Evolutionary conservation across 305 asterid species (phyloP), one percentile per base, ranked within the genome.

Genomic region (Fraxinus sp.): DNA sequence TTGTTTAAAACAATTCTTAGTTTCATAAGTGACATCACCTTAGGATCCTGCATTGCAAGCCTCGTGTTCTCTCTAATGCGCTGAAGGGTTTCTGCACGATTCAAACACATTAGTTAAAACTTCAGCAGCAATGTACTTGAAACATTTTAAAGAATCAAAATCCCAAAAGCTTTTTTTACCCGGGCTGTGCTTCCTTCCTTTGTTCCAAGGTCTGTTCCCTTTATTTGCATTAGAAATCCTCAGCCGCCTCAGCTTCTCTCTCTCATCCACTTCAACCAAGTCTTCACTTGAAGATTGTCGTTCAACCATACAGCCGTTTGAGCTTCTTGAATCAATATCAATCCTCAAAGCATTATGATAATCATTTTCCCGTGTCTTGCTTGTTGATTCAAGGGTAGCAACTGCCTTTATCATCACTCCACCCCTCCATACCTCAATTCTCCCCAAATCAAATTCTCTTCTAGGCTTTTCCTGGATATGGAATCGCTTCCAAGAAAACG

Each of bases 41-140:
- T 93, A 90, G 99, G 99, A 85, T 94, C 92, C 92, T 91, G 96
- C 99, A 96, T 96, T 49, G 99, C 99, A 86, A 94, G 91, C 86
- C 89, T 90, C 39, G 99, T 94, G 88, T 92, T 90, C 87, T 94
- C 98, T 88, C 85, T 90, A 79, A 96, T 96, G 91, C 85, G 85
- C 90, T 84, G 91, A 64, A 92, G 71, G 49, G 99, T 96, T 87
- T 94, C 99, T 96, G 97, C 91, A 90, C 44, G 80, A 77, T 82
- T 70, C 74, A 79, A 77, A 74, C 79, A 85, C 20, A 18, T 33
- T 24, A 76, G 74, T 44, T n/a, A 37, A 74, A 41, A 3, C 24
- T 22, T 74, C 32, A 82, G 74, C 28, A 81, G 36, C 2, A 55
- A 66, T 32, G 20, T 79, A 35, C 71, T 74, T 16, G 4, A 0